Conservation (phyloP, 164 flowering plant genomes). For the Macadamia tetraphylla region DNA sequence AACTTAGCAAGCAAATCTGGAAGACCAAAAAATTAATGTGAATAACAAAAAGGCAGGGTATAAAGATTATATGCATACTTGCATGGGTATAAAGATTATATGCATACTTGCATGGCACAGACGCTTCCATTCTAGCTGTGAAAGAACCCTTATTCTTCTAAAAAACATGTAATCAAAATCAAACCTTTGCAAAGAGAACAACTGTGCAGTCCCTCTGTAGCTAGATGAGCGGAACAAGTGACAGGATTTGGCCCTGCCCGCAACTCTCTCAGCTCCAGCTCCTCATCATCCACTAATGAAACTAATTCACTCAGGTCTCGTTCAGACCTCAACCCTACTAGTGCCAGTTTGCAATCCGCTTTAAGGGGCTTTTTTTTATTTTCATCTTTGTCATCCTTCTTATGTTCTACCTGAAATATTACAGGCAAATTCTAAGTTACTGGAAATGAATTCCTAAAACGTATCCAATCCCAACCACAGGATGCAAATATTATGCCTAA, state of each 20-base stretch:
- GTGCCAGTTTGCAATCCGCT: conserved; percentile 61
- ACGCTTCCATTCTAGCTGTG: background rate
- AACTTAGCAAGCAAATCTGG: conserved; percentile 80
- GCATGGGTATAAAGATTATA: background rate
- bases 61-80: background rate
- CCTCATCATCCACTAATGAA: conserved; percentile 77
- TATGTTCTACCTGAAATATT: conserved; percentile 32
- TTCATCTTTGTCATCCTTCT: conserved; percentile 20
- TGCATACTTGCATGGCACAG: background rate
- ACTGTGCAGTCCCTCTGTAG: conserved; percentile 38
- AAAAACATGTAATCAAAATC: conserved; percentile 1
- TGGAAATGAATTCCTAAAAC: background rate
- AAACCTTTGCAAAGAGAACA: conserved; percentile 93
- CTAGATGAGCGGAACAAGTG: conserved; percentile 60
- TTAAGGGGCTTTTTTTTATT: conserved; percentile 26
- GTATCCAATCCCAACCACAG: conserved; percentile 4
- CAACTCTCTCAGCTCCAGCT: conserved; percentile 75
- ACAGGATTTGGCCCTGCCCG: conserved; percentile 61
- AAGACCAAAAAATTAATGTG: conserved; percentile 15
- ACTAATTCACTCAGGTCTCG: conserved; percentile 28
- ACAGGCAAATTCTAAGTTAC: background rate
- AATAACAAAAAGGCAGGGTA: background rate
- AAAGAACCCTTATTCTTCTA: background rate
- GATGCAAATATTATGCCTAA: background rate
- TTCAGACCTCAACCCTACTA: conserved; percentile 29